Evolutionary conservation across 495 filamentous ascomycete species (phyloP), one percentile per base, ranked within the genome.

Genomic region (Aspergillus carlsbadensis): DNA sequence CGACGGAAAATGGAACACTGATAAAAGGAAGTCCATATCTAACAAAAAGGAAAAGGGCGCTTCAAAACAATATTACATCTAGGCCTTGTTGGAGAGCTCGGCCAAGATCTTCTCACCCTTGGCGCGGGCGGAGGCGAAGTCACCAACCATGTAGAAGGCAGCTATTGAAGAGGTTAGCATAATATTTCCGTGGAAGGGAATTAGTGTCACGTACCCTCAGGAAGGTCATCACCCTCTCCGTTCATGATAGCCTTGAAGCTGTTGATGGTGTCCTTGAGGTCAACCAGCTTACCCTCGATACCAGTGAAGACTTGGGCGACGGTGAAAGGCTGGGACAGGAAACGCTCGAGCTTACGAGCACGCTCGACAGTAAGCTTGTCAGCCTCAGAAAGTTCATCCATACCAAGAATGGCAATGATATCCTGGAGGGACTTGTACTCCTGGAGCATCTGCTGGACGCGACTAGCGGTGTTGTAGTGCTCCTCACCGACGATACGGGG

Each of bases 361-460:
- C 94, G 95, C 87, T 98, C 94, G 84, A 98, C 94, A 63, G 95
- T 98, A 66, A 98, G 85, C 88, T 98, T 98, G 75, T 98, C 95
- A 65, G 89, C 87, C 82, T 97, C 95, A 61, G 92, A 96, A 77
- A 98, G 80, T 76, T 98, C 95, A 80, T 98, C 95, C 95, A 98
- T 97, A 86, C 94, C 94, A 71, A 98, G 77, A 89, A 98, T 98
- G 79, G 94, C 94, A 84, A 98, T 98, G 85, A 98, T 98, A 84
- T 98, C 94, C 78, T 98, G 94, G 60, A 98, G 89, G 55, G 93
- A 97, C 89, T 98, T 98, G 89, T 98, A 98, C 84, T 97, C 95
- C 81, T 98, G 94, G 75, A 98, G 84, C 82, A 96, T 98, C 82
- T 92, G 89, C 83, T 98, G 94, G 72, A 98, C 94, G 64, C 85